These are phyloP conservation scores for Aspergillus costaricaensis DNA, from an alignment of 2,329 filamentous ascomycete genomes.

Conservation along the genomic window DNA sequence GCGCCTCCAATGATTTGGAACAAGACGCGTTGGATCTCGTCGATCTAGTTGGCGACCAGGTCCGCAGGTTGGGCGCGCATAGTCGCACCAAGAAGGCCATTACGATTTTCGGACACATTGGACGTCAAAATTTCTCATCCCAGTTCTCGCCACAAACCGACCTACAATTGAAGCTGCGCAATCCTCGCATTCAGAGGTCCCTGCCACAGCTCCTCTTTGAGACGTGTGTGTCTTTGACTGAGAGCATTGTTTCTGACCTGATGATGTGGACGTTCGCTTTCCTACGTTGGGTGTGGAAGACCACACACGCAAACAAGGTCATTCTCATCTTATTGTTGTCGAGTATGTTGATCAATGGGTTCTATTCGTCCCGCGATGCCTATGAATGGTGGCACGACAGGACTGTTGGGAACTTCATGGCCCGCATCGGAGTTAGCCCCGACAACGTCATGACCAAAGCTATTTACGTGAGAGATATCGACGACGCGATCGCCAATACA, in stretches of 20 bases:
- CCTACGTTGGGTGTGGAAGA: constrained; percentile 65
- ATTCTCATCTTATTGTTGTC: constrained; percentile 68
- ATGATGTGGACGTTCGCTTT: constrained; percentile 75
- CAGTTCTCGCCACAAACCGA: constrained; percentile 40
- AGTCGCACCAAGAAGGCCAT: constrained; percentile 52
- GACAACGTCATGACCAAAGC: constrained; percentile 80
- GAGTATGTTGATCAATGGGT: constrained; percentile 71
- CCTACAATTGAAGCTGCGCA: constrained; percentile 47
- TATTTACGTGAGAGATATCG: constrained; percentile 79
- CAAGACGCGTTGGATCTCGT: constrained; percentile 51
- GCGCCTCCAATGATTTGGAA: constrained; percentile 70
- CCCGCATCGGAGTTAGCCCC: constrained; percentile 73
- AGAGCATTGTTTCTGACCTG: constrained; percentile 73
- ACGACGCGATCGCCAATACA: constrained; percentile 58
- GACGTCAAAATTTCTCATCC: constrained; percentile 44
- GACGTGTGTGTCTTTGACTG: constrained; percentile 67
- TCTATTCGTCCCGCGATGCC: constrained; percentile 72
- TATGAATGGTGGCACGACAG: constrained; percentile 85
- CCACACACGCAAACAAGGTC: constrained; percentile 71
- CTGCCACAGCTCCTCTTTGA: constrained; percentile 72
- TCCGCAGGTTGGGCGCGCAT: constrained; percentile 48
- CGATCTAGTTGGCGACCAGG: constrained; percentile 54
- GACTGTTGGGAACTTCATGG: constrained; percentile 78
- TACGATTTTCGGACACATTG: constrained; percentile 51
- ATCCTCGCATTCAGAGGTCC: constrained; percentile 60